These are phyloP conservation scores for Actinomucor elegans DNA, from an alignment of 371 early-diverging fungal species.

Conservation along the genomic window DNA sequence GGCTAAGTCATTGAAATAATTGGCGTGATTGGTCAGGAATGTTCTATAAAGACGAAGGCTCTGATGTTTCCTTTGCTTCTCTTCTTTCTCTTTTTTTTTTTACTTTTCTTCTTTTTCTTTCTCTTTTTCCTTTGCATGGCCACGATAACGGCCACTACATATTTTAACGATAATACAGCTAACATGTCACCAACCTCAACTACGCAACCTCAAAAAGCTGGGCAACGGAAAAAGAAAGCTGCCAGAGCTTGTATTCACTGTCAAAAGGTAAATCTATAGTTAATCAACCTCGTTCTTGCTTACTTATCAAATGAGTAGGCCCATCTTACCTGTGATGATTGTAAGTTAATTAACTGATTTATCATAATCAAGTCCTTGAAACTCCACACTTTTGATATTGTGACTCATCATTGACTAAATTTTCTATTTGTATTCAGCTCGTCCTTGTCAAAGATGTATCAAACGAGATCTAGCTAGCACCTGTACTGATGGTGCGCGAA, in stretches of 20 bases:
- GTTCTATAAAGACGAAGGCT: too few species aligned
- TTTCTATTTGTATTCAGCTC: constrained; percentile 38
- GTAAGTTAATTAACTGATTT: constrained; percentile 27
- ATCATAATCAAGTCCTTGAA: too few species aligned
- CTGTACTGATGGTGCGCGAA: constrained; percentile 78
- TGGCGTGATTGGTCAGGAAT: too few species aligned
- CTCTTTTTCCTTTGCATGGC: background rate
- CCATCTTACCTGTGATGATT: constrained; percentile 64
- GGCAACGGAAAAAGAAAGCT: constrained; percentile 31
- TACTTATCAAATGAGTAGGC: too few species aligned
- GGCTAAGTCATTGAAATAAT: too few species aligned
- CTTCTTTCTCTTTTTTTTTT: background rate
- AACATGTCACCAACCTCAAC: constrained; percentile 10
- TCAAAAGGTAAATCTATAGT: constrained; percentile 36
- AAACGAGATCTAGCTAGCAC: constrained; percentile 68
- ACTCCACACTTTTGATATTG: background rate
- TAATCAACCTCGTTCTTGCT: background rate
- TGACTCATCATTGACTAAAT: background rate
- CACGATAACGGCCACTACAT: background rate
- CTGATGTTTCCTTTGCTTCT: background rate
- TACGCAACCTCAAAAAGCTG: constrained; percentile 6
- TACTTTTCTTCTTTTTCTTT: background rate
- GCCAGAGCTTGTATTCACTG: constrained; percentile 51
- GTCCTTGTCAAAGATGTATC: constrained; percentile 82
- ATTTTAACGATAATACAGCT: background rate